A percentile compares a stretch with the other conserved stretches of the same genome.
These are phyloP conservation scores for Talaromyces thailandensis DNA, from an alignment of 495 filamentous ascomycete genomes.

Conservation along the genomic window DNA sequence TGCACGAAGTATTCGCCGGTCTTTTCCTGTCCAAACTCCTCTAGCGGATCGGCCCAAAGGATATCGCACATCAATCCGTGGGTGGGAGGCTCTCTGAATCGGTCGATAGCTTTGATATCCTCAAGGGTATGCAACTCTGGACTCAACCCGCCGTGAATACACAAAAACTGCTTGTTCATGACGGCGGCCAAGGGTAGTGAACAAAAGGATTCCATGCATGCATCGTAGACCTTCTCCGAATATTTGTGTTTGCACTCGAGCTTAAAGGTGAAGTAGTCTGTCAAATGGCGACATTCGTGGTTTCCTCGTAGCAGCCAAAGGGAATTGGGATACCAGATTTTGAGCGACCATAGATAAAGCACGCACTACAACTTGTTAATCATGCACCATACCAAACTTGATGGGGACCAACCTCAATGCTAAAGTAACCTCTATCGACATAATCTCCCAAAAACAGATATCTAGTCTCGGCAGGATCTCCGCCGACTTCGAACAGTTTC, in stretches of 20 bases:
- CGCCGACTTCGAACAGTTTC: conserved; percentile 98
- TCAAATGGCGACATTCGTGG: conserved; percentile 97
- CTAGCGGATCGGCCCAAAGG: conserved; percentile 96
- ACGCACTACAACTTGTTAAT: conserved; percentile 56
- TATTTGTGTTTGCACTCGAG: conserved; percentile 99
- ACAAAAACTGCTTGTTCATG: conserved; percentile 99
- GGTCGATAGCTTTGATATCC: conserved; percentile 92
- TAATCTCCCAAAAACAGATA: conserved; percentile 98
- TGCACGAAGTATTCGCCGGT: conserved; percentile 94
- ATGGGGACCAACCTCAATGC: conserved; percentile 63
- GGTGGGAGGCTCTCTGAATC: conserved; percentile 93
- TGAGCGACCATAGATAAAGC: conserved; percentile 92
- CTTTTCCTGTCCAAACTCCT: conserved; percentile 98
- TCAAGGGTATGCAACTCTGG: conserved; percentile 94
- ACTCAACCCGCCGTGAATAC: conserved; percentile 93
- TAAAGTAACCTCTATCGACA: conserved; percentile 96
- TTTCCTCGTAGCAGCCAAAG: conserved; percentile 96
- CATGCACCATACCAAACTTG: background rate
- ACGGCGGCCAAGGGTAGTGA: conserved; percentile 86
- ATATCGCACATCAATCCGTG: conserved; percentile 99
- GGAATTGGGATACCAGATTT: conserved; percentile 98
- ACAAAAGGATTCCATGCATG: conserved; percentile 97
- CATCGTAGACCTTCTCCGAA: conserved; percentile 91
- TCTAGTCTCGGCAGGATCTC: conserved; percentile 89
- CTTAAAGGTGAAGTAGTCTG: conserved; percentile 99